A percentile compares a stretch with the other conserved stretches of the same genome.
Evolutionary conservation across 176 grass and related monocot genomes (phyloP).

Genomic region (Carex pumila): DNA sequence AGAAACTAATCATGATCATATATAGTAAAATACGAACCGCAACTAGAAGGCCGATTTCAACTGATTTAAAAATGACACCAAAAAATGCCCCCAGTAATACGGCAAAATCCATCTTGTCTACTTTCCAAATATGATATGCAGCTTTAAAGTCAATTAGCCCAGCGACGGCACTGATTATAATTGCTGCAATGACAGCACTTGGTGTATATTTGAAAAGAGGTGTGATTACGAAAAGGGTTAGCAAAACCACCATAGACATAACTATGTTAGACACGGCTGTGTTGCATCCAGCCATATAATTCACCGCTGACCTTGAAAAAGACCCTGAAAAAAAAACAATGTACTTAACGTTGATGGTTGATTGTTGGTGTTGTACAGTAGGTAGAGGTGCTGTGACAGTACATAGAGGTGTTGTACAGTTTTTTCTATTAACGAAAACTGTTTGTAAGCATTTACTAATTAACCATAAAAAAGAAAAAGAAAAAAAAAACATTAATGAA

Average conservation of each 20-base stretch:
- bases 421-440: too few species aligned
- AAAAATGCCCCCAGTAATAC: conserved; percentile 76
- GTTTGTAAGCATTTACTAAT: too few species aligned
- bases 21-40: conserved; percentile 34
- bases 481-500: too few species aligned
- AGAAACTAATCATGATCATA: neutral
- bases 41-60: conserved; percentile 82
- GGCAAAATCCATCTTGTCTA: conserved; percentile 83
- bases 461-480: too few species aligned
- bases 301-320: conserved; percentile 92
- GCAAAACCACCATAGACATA: conserved; percentile 71
- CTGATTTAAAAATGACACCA: conserved; percentile 71
- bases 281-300: conserved; percentile 81
- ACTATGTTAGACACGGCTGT: conserved; percentile 81
- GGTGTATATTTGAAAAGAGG: conserved; percentile 95
- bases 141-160: conserved; percentile 52
- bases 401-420: too few species aligned
- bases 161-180: conserved; percentile 82
- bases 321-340: conserved; percentile 38
- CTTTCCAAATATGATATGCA: conserved; percentile 85
- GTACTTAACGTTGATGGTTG: neutral
- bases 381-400: too few species aligned
- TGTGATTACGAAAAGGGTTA: conserved; percentile 69
- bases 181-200: conserved; percentile 72
- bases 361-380: too few species aligned